Base-by-base conservation (phyloP, 768 basidiomycete species). In the Xanthoconium stramineum region DNA sequence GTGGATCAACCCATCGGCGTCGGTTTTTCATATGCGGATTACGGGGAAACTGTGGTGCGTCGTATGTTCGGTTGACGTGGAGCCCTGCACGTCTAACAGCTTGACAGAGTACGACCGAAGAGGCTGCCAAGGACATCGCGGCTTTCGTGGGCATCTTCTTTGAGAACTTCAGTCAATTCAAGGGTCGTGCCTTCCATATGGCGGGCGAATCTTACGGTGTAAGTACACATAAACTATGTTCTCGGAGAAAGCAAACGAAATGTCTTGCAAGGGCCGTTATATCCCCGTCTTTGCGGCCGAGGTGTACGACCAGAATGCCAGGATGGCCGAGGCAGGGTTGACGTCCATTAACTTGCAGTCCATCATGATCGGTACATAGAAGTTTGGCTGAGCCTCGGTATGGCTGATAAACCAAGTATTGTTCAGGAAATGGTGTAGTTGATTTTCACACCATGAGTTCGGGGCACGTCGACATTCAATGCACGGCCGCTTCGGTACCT, bases 91-190 rank as follows among this genome's bases (percentile, higher is more conserved):
- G 14, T 36, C 38, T 47, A 29, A 48, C 10, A 17, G 17, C 0
- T 38, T 17, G 32, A 28, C 42, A 86, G 84, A 75, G 78, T 47
- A 86, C 80, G 3, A 83, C 86, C 0, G 81, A 85, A 64, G 83
- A 86, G 44, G 87, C 85, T 5, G 85, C 86, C 0, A 76, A 80
- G 50, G 87, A 90, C 60, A 82, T 90, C 5, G 85, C 86, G 0
- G 81, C 83, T 0, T 90, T 90, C 60, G 76, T 89, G 0, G 74
- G 80, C 4, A 82, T 90, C 52, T 89, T 89, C 71, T 89, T 89
- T 47, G 86, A 89, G 61, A 78, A 84, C 55, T 91, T 91, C 65
- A 76, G 70, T 53, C 75, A 85, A 61, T 89, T 89, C 75, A 83
- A 86, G 60, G 86, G 85, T 3, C 74, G 87, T 17, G 59, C 64